Evolutionary conservation across 169 alveolate species (phyloP), one percentile per base, ranked within the genome.

Genomic region (Plasmodium adleri): DNA sequence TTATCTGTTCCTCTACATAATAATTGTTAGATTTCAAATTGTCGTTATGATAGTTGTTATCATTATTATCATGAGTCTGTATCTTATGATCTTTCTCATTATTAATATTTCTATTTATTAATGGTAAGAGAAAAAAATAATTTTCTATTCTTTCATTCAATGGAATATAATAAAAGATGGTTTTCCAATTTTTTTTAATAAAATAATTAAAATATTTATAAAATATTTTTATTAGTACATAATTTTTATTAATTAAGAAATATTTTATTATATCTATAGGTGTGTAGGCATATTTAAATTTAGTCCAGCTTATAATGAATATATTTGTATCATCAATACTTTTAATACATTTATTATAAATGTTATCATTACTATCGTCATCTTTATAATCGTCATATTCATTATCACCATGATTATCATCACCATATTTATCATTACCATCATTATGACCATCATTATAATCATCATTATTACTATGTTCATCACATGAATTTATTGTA

Each of bases 181-280:
- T 68, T 68, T 83, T 26, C 91, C 91, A 83, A 68, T 83, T 83
- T 13, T 83, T 17, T 13, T 50, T 58, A n/a, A 83, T 24, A 83
- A 68, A 83, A 54, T 10, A 32, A 9, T 72, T 72, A 68, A 83
- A 83, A 58, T 83, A 83, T 83, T 83, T 83, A 68, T 68, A 83
- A 54, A 83, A 83, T 43, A 58, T 68, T 83, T 83, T 83, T 5
- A 58, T 45, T 58, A 83, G 70, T 49, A 83, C 32, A 83, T 83
- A 83, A 58, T 83, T 83, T 9, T 68, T 39, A 50, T 83, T 83
- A 1, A 83, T 83, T 56, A 83, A 20, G 50, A 83, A 83, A 67
- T 83, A 83, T 83, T 83, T 83, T 39, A 63, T 45, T 54, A 83
- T 83, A 68, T 83, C 91, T 24, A 83, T 68, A 17, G 91, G 91